Percentiles rank a stretch among this genome's conserved stretches.
Evolutionary conservation across 148 eudicot genomes (phyloP).

Genomic region (Cornus controversa): DNA sequence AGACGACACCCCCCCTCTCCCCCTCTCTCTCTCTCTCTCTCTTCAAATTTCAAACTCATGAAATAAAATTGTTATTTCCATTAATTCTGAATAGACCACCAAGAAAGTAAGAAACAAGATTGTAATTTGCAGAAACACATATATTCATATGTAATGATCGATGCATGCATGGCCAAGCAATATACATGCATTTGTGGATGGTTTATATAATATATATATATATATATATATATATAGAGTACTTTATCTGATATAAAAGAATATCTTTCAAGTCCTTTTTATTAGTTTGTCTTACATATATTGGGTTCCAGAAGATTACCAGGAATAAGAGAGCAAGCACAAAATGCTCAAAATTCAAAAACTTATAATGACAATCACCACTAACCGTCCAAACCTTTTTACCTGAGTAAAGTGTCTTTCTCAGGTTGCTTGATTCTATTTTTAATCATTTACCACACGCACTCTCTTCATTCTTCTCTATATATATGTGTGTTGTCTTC

Average conservation of each 20-base stretch:
- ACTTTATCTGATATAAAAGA: background rate
- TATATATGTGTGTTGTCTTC: background rate
- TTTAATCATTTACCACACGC: slow-evolving; percentile 3
- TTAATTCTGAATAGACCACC: background rate
- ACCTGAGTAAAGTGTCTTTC: too few species aligned
- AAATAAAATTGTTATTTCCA: background rate
- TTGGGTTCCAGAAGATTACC: too few species aligned
- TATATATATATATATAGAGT: too few species aligned
- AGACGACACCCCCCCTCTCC: too few species aligned
- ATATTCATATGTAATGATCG: too few species aligned
- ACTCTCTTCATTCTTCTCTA: background rate
- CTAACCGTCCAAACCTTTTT: background rate
- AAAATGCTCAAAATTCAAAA: background rate
- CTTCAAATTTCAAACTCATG: background rate
- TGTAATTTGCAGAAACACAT: background rate
- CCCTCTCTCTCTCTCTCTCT: too few species aligned
- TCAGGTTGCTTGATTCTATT: background rate
- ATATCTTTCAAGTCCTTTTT: background rate
- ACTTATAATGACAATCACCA: background rate
- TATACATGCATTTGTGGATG: background rate
- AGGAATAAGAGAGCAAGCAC: too few species aligned
- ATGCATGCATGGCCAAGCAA: background rate
- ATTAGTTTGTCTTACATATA: background rate
- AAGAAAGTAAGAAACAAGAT: background rate
- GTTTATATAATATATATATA: too few species aligned